phyloP scores from a whole-genome alignment of 2,329 filamentous ascomycete species.

The Colletotrichum sp. region DNA sequence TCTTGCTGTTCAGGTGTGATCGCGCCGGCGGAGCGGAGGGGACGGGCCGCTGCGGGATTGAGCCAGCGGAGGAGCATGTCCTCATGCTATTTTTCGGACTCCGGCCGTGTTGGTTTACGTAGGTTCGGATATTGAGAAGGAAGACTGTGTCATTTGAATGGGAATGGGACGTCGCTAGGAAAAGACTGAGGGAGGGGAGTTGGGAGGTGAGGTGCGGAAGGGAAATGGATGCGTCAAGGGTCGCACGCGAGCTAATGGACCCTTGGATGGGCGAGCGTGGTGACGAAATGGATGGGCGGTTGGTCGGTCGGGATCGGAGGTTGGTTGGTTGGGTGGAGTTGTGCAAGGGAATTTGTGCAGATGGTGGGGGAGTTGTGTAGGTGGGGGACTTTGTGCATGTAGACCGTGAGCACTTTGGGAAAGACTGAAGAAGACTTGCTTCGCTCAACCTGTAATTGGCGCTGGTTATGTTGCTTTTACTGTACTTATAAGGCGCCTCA shows the following conservation, averaged over 20 bases:
- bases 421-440: too few relatives aligned
- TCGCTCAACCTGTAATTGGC: too few relatives aligned
- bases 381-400: background rate
- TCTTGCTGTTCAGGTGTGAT: background rate
- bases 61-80: slow-evolving; percentile 60
- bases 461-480: too few relatives aligned
- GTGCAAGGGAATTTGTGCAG: slow-evolving; percentile 20
- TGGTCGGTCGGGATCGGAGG: slow-evolving; percentile 16
- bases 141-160: background rate
- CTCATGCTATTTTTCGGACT: slow-evolving; percentile 52
- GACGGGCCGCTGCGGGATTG: slow-evolving; percentile 30
- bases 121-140: background rate
- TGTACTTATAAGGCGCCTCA: too few relatives aligned
- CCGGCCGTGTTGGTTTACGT: slow-evolving; percentile 28
- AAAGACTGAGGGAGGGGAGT: background rate
- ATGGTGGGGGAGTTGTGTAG: background rate
- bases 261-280: background rate
- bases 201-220: background rate
- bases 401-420: too few relatives aligned
- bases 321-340: slow-evolving; percentile 2
- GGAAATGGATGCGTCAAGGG: slow-evolving; percentile 6
- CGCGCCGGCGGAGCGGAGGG: slow-evolving; percentile 17
- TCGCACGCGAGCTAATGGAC: background rate
- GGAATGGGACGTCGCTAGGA: background rate
- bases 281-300: slow-evolving; percentile 24